Evolutionary conservation across 75 land plant genomes (phyloP).

Genomic region (Cunninghamia lanceolata): DNA sequence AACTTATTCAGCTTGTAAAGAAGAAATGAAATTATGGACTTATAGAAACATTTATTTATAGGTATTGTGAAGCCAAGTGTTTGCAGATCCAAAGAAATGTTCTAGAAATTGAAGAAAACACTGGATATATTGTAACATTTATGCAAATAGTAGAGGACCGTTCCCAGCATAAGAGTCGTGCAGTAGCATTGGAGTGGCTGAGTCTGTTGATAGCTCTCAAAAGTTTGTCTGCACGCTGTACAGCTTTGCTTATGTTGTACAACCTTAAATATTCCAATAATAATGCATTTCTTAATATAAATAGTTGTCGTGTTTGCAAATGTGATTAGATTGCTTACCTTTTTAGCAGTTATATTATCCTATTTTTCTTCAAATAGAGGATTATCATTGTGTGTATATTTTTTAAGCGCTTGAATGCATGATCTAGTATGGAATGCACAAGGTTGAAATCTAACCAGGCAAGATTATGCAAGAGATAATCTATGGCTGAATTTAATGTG

Average conservation of each 20-base stretch:
- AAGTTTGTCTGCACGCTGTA: conserved; percentile 38
- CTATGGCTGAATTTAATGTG: neutral
- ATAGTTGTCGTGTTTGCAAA: neutral
- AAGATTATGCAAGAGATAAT: neutral
- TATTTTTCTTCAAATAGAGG: neutral
- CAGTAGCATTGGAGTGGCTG: conserved; percentile 69
- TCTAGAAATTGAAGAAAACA: too few relatives aligned
- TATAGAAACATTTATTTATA: too few relatives aligned
- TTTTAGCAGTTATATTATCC: neutral
- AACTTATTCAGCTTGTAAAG: too few relatives aligned
- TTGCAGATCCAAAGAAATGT: too few relatives aligned
- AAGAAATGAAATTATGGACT: too few relatives aligned
- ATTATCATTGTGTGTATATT: neutral
- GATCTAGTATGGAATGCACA: neutral
- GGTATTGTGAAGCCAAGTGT: too few relatives aligned
- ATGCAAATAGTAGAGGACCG: conserved; percentile 86
- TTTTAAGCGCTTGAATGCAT: neutral
- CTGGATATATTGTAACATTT: too few relatives aligned
- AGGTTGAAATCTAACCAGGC: neutral
- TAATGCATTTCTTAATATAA: neutral
- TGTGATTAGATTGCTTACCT: neutral
- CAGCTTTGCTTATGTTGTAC: neutral
- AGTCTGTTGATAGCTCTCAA: conserved; percentile 75
- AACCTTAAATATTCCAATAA: neutral
- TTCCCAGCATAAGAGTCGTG: conserved; percentile 94